Evolutionary conservation across 306 rosid species (phyloP), one percentile per base, ranked within the genome.

Genomic region (Argentina anserina): DNA sequence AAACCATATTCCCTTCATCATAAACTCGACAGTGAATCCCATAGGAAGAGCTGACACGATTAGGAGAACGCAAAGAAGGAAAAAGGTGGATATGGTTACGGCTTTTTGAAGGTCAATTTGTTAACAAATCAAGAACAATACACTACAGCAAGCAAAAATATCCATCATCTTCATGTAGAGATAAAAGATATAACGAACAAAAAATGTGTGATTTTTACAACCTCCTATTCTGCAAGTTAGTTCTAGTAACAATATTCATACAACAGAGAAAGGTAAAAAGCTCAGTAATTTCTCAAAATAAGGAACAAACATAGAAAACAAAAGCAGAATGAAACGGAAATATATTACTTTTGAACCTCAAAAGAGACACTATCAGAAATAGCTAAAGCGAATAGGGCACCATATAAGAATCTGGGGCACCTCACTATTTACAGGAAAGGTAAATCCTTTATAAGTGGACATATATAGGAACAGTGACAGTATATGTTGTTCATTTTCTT

Each of bases 361-460:
- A 77, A 26, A 33, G 9, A 75, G 29, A 78, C 25, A 71, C 66
- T 33, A 21, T 60, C 61, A 37, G 79, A 70, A 60, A 40, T 39
- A n/a, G 13, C 18, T 68, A 73, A 20, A 20, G 29, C 7, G 70
- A 75, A 68, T 3, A 52, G 25, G 11, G 52, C 12, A 40, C 9
- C n/a, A n/a, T 29, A 9, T 69, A 77, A 79, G 78, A 76, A 67
- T 65, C 28, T 14, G 60, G 67, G 66, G 77, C 80, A 75, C 28
- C 67, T 79, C 83, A 81, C 86, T 42, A 21, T 53, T 34, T 67
- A 63, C 71, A 33, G 45, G 77, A 78, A 82, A 42, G 69, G 67
- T 58, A 25, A 82, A 71, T 72, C 85, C 81, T 80, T 75, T 74
- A 45, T 25, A 40, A 55, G 55, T 43, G 25, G 73, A 29, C 61